These are phyloP conservation scores for Saccharomyces paradoxus DNA, from an alignment of 805 yeast genomes.

Conservation along the genomic window DNA sequence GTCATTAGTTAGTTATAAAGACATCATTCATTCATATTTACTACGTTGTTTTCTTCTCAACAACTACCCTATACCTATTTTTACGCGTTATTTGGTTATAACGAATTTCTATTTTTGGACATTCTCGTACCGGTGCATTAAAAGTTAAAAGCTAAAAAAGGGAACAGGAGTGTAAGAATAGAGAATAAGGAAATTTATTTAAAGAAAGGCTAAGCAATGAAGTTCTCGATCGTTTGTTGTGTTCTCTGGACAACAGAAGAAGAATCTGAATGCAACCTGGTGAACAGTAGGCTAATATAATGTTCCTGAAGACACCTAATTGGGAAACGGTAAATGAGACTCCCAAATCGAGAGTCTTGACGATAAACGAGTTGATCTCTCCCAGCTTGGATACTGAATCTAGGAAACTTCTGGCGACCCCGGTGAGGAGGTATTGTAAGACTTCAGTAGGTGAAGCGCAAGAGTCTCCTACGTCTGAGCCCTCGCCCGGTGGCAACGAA, in stretches of 20 bases:
- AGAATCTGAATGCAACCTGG: not conserved
- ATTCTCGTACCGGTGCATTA: not conserved
- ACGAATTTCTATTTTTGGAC: conserved; percentile 1
- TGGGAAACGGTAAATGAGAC: not conserved
- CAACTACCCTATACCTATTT: not conserved
- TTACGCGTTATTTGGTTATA: conserved; percentile 6
- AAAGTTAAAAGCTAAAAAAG: not conserved
- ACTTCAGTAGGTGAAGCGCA: not conserved
- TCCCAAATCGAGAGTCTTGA: not conserved
- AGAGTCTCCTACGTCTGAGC: not conserved
- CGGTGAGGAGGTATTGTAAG: not conserved
- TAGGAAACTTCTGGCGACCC: not conserved
- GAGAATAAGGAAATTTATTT: not conserved
- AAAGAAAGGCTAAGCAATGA: not conserved
- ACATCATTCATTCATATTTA: not conserved
- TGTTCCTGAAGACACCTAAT: not conserved
- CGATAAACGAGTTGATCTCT: not conserved
- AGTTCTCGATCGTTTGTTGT: not conserved
- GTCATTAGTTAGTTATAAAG: not conserved
- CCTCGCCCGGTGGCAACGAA: not conserved
- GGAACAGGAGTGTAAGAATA: not conserved
- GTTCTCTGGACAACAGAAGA: too few relatives aligned
- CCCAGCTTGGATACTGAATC: not conserved
- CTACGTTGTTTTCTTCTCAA: not conserved
- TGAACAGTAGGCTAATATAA: not conserved